Evolutionary conservation across 805 yeast genomes (phyloP).

Genomic region (Nematodospora valgi): DNA sequence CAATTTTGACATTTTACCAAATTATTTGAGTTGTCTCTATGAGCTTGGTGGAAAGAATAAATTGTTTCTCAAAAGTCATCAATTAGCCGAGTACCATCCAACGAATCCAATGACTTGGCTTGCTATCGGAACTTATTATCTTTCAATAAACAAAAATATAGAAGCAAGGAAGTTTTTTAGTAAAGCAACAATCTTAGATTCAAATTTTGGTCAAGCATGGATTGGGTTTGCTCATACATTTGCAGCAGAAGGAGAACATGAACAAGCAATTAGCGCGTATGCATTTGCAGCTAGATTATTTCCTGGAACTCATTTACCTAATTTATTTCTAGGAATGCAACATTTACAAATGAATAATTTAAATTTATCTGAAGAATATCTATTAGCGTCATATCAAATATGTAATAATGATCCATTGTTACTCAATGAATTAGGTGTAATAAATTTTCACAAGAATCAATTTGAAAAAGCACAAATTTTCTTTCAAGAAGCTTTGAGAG

Average conservation of each 20-base stretch:
- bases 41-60: slow-evolving; percentile 83
- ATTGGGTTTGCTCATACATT: slow-evolving; percentile 97
- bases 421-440: slow-evolving; percentile 89
- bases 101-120: slow-evolving; percentile 83
- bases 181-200: slow-evolving; percentile 82
- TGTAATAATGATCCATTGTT: slow-evolving; percentile 85
- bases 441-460: slow-evolving; percentile 75
- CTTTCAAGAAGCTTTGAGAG: slow-evolving; percentile 66
- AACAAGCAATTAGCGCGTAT: slow-evolving; percentile 95
- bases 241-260: slow-evolving; percentile 98
- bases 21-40: slow-evolving; percentile 76
- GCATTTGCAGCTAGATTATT: slow-evolving; percentile 92
- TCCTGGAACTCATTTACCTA: slow-evolving; percentile 87
- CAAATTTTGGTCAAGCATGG: slow-evolving; percentile 95
- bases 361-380: slow-evolving; percentile 81
- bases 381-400: slow-evolving; percentile 67
- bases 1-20: slow-evolving; percentile 70
- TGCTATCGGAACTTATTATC: slow-evolving; percentile 87
- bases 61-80: slow-evolving; percentile 77
- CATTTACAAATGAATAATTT: slow-evolving; percentile 84
- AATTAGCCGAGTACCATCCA: slow-evolving; percentile 81
- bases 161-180: slow-evolving; percentile 89
- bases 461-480: slow-evolving; percentile 65
- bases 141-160: slow-evolving; percentile 63
- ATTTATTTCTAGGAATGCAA: slow-evolving; percentile 92